phyloP scores from a whole-genome alignment of 2,329 filamentous ascomycete genomes.

The Xylariaceae sp. region DNA sequence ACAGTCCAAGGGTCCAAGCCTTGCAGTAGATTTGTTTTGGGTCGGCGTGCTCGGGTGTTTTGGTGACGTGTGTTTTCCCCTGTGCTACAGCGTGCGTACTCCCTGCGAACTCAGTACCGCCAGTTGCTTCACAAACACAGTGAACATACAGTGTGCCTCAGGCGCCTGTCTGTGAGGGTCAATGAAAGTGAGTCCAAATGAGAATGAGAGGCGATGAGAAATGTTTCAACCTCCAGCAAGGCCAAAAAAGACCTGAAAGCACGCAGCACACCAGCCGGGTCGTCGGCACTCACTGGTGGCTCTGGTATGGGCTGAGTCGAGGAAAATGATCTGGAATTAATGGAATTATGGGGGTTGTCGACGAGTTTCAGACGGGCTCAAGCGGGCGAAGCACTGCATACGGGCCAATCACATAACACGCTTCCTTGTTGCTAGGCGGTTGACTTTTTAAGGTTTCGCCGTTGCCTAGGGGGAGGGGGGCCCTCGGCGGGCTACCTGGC shows the following conservation, averaged over 20 bases:
- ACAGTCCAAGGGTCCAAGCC: no score
- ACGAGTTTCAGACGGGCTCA: conserved; percentile 21
- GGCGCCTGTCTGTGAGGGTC: not conserved
- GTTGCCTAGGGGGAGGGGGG: no score
- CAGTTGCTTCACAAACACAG: not conserved
- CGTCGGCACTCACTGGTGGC: not conserved
- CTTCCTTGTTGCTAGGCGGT: not conserved
- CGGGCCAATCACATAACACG: conserved; percentile 10
- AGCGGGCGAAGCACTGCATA: conserved; percentile 17
- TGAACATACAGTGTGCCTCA: no score
- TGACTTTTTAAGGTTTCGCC: no score
- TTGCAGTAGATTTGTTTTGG: not conserved
- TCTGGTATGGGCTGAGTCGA: not conserved
- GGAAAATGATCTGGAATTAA: conserved; percentile 13
- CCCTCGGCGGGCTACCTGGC: no score
- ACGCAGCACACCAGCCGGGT: not conserved
- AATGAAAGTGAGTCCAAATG: not conserved
- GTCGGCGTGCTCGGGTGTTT: not conserved
- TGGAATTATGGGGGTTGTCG: conserved; percentile 8
- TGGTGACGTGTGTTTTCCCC: not conserved
- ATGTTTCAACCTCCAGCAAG: not conserved
- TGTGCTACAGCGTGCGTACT: not conserved
- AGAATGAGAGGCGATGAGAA: no score
- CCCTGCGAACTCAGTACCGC: not conserved
- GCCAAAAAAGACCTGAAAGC: not conserved